Evolutionary conservation across 192 early-diverging fungal species (phyloP).

Genomic region (Physocladia obscura): DNA sequence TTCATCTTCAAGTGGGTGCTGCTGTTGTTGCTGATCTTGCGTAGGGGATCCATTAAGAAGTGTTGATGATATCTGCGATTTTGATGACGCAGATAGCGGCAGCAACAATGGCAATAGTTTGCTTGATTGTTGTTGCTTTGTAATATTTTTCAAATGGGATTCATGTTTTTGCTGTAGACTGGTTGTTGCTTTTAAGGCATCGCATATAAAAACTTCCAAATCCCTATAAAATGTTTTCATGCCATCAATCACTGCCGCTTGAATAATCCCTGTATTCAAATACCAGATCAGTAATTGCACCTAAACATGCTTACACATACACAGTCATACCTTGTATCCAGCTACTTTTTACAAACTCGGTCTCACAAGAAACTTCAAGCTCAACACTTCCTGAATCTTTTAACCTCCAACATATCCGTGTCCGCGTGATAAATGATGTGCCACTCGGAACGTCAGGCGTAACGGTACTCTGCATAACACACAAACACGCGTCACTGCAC

Average conservation of each 20-base stretch:
- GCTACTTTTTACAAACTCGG: slow-evolving; percentile 42
- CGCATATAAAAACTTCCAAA: slow-evolving; percentile 22
- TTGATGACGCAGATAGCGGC: background rate
- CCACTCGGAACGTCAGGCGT: slow-evolving; percentile 54
- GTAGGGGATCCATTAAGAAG: background rate
- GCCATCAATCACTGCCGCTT: slow-evolving; percentile 41
- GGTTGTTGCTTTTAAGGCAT: background rate
- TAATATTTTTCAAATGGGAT: background rate
- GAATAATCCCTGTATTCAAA: slow-evolving; percentile 24
- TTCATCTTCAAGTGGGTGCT: slow-evolving; percentile 23
- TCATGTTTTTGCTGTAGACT: background rate
- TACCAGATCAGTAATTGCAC: background rate
- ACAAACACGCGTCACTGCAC: slow-evolving; percentile 23
- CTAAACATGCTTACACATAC: too few relatives aligned
- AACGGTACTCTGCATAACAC: slow-evolving; percentile 29
- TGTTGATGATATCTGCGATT: background rate
- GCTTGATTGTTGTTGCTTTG: background rate
- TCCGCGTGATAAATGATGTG: slow-evolving; percentile 32
- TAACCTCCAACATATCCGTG: slow-evolving; percentile 31
- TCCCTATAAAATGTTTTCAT: slow-evolving; percentile 40
- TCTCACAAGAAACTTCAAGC: slow-evolving; percentile 31
- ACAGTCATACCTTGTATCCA: slow-evolving; percentile 45
- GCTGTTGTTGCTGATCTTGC: background rate
- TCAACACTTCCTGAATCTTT: background rate
- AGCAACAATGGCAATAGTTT: background rate